Percentiles rank a stretch among this genome's conserved stretches.
phyloP scores from a whole-genome alignment of 139 green algal species.

The Chlorella sp. region DNA sequence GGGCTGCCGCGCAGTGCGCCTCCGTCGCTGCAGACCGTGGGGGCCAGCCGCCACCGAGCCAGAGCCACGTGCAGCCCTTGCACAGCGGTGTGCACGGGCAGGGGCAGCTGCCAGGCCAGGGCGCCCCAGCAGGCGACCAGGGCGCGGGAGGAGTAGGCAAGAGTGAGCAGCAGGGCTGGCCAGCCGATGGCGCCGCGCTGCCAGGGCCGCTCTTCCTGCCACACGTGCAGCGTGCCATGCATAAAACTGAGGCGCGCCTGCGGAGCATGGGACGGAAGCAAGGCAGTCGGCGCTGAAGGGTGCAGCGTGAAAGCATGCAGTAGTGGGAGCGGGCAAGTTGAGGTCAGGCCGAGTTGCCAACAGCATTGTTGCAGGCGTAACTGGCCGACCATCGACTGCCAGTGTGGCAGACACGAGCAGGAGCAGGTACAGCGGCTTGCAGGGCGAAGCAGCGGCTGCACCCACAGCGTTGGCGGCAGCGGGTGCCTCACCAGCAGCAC shows the following conservation, averaged over 20 bases:
- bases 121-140: conserved; percentile 11
- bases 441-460: too few relatives aligned
- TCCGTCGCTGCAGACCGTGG: background rate
- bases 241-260: background rate
- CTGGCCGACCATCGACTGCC: too few relatives aligned
- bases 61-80: background rate
- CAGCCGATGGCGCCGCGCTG: background rate
- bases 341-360: too few relatives aligned
- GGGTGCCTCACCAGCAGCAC: background rate
- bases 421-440: too few relatives aligned
- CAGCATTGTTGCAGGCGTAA: too few relatives aligned
- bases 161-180: background rate
- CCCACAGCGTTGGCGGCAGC: too few relatives aligned
- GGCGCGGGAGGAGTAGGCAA: background rate
- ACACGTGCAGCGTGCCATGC: conserved; percentile 1
- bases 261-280: background rate
- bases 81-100: background rate
- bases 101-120: background rate
- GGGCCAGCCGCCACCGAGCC: background rate
- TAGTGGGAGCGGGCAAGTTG: too few relatives aligned
- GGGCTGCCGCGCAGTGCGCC: background rate
- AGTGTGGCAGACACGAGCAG: too few relatives aligned
- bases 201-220: background rate
- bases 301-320: too few relatives aligned
- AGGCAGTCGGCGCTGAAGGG: too few relatives aligned